A percentile compares a stretch with the other conserved stretches of the same genome.
phyloP scores from a whole-genome alignment of 768 basidiomycete species.

The Lentinula lateritia region DNA sequence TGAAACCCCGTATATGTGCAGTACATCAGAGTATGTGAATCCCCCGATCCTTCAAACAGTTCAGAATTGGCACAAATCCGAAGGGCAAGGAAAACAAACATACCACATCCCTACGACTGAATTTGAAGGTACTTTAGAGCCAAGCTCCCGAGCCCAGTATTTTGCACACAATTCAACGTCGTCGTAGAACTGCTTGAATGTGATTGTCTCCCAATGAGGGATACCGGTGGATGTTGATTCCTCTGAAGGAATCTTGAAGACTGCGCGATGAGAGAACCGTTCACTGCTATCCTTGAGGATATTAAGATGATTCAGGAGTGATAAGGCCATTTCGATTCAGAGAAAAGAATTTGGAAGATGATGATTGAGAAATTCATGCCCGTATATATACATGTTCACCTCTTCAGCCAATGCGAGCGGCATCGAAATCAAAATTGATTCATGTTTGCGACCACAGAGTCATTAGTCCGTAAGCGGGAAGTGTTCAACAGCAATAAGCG shows the following conservation, averaged over 20 bases:
- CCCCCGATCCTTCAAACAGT: slow-evolving; percentile 55
- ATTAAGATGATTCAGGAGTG: slow-evolving; percentile 46
- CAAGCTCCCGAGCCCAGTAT: slow-evolving; percentile 54
- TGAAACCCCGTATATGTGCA: slow-evolving; percentile 71
- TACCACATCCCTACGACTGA: slow-evolving; percentile 75
- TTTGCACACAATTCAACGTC: slow-evolving; percentile 65
- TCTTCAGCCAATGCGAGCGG: not conserved
- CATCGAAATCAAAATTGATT: not conserved
- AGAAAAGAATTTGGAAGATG: not conserved
- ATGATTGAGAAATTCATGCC: not conserved
- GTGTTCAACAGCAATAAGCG: slow-evolving; percentile 4
- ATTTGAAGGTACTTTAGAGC: slow-evolving; percentile 39
- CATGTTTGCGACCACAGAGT: not conserved
- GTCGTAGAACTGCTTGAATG: slow-evolving; percentile 55
- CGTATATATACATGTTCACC: not conserved
- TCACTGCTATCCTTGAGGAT: slow-evolving; percentile 54
- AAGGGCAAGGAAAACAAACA: slow-evolving; percentile 16
- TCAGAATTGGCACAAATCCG: not conserved
- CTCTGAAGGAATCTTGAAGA: slow-evolving; percentile 55
- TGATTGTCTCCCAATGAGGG: slow-evolving; percentile 52
- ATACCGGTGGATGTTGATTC: slow-evolving; percentile 35
- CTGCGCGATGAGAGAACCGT: slow-evolving; percentile 41
- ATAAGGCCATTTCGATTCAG: not conserved
- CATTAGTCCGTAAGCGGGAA: slow-evolving; percentile 2
- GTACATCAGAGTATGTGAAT: slow-evolving; percentile 62